These are phyloP conservation scores for Tricholoma bakamatsutake DNA, from an alignment of 768 basidiomycete genomes.

Conservation along the genomic window DNA sequence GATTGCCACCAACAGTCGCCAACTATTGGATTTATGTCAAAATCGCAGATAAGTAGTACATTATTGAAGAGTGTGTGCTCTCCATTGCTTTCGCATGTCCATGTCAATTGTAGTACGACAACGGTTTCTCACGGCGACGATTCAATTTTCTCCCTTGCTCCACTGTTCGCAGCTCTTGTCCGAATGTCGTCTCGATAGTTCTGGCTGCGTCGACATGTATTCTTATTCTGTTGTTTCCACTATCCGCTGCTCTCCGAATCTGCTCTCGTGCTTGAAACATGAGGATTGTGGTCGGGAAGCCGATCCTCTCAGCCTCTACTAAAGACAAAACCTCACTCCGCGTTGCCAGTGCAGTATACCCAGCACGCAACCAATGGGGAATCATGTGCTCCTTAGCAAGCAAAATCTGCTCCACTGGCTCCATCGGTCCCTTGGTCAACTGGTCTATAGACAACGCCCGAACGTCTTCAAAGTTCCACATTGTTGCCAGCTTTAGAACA, in stretches of 20 bases:
- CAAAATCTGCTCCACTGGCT: conserved; percentile 22
- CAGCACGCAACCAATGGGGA: conserved; percentile 26
- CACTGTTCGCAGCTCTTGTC: not conserved
- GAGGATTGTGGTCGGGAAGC: conserved; percentile 14
- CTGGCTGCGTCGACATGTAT: not conserved
- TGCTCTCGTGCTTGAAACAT: conserved; percentile 17
- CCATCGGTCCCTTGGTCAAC: conserved; percentile 14
- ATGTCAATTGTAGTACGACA: no score
- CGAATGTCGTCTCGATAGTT: not conserved
- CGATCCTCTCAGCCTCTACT: conserved; percentile 22
- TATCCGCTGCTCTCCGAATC: not conserved
- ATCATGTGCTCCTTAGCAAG: conserved; percentile 28
- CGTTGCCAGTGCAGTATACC: conserved; percentile 18
- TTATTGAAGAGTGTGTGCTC: no score
- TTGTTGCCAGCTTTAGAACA: conserved; percentile 30
- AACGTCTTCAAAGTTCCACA: conserved; percentile 30
- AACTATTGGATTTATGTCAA: no score
- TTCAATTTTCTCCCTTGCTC: no score
- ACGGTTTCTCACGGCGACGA: no score
- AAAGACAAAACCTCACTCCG: conserved; percentile 17
- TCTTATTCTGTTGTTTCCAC: not conserved
- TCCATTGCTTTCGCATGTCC: no score
- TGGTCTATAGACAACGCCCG: conserved; percentile 23
- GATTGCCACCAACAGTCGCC: no score
- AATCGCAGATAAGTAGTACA: no score